Evolutionary conservation across 2,329 filamentous ascomycete species (phyloP), one percentile per base, ranked within the genome.

Genomic region (Aspergillus fructus): DNA sequence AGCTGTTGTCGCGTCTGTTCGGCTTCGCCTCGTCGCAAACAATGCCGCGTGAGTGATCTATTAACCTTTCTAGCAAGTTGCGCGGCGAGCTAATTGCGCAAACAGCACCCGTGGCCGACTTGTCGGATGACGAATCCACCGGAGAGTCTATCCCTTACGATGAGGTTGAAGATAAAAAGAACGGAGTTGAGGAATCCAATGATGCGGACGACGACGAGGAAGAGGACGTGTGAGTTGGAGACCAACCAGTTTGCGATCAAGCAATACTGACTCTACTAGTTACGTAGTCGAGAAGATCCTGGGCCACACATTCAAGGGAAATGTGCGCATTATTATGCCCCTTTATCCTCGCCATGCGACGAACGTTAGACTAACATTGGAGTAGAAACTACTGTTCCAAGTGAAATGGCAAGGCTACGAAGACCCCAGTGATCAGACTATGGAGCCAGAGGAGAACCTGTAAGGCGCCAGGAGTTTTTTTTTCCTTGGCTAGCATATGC

Each of bases 341-440:
- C 19, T 43, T 27, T 11, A 49, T 37, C 37, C 30, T 12, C 30
- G 24, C 11, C 23, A 57, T 55, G 23, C 24, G n/a, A 56, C 53
- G 33, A 17, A 30, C 30, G 15, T 40, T 61, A 17, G 27, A 56
- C 65, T 72, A 52, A 68, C 51, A n/a, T 51, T 55, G 52, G 12
- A 53, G 42, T 42, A 78, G 76, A 65, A 65, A 17, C 65, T 80
- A 23, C 57, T 72, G 37, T 71, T 79, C 19, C 61, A 71, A 7
- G 76, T 80, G 30, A 80, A 80, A 63, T 81, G 79, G 79, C 75
- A 76, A 59, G 78, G 76, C 5, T 81, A 79, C 52, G 70, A 76
- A 2, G 65, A 76, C 5, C 69, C 71, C 2, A 61, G 66, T n/a
- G 78, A 81, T 47, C 69, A 73, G 52, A 81, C 79, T 2, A 66